Base-by-base conservation (phyloP, 106 monocot species). In the Hemerocallis citrina region DNA sequence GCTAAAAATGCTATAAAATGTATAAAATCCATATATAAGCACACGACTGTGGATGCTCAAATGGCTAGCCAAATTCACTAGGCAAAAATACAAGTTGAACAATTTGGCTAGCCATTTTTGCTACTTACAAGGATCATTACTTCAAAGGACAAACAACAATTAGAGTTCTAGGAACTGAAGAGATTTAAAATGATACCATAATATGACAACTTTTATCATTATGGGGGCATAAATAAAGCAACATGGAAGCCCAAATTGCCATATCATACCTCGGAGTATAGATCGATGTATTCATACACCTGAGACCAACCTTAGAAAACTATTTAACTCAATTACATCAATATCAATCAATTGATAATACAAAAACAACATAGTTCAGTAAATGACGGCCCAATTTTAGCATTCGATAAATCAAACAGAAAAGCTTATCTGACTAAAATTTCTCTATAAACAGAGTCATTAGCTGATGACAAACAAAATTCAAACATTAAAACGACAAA, bases 231-330 rank as follows among this genome's bases (percentile, higher is more conserved):
- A 56, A 37, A 43, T 13, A 1, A 56, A 32, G 36, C 41, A 55
- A 33, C 55, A 55, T 55, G 33, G 15, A 33, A 33, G 16, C 52
- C 25, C 57, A 32, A 17, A 37, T 44, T 37, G 34, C 34, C 16
- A 50, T 19, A 45, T 35, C 69, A 69, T 60, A 69, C 59, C 69
- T 69, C 49, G 36, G 43, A 44, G 45, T 10, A 68, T 43, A 43
- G 57, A 68, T 59, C n/a, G n/a, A n/a, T n/a, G n/a, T n/a, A n/a
- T 60, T 69, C 60, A 69, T 69, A 38, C 17, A 61, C 69, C 60
- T 49, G 50, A 29, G 34, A 10, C 50, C n/a, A 60, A 61, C 24
- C 60, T 51, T 38, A 60, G 1, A 43, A 37, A 38, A 61, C 50
- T 61, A 69, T 59, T 61, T 7, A 49, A 47, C 34, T 46, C 34